Percentiles rank a stretch among this genome's conserved stretches.
phyloP scores from a whole-genome alignment of 2,329 filamentous ascomycete genomes.

The Xylaria sp. region DNA sequence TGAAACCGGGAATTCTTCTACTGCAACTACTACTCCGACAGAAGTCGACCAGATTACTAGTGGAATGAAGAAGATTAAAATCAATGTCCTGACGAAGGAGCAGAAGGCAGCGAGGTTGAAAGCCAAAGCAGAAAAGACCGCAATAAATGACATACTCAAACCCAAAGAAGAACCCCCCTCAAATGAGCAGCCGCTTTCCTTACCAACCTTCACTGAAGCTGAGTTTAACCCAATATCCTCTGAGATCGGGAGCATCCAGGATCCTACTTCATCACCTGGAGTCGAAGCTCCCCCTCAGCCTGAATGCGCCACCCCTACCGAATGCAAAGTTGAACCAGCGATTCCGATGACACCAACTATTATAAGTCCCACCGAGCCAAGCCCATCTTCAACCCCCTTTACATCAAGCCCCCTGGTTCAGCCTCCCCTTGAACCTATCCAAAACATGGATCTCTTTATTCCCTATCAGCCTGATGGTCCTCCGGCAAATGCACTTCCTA shows the following conservation, averaged over 20 bases:
- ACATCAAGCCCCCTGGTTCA: constrained; percentile 49
- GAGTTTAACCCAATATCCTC: neutral
- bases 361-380: constrained; percentile 37
- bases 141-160: neutral
- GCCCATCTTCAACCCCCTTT: constrained; percentile 35
- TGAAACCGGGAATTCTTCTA: constrained; percentile 19
- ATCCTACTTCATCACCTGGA: neutral
- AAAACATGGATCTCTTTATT: constrained; percentile 59
- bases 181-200: constrained; percentile 5
- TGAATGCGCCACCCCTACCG: constrained; percentile 10
- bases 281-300: neutral
- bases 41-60: constrained; percentile 67
- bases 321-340: constrained; percentile 18
- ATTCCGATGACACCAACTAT: constrained; percentile 38
- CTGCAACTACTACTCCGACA: constrained; percentile 40
- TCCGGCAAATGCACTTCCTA: constrained; percentile 52
- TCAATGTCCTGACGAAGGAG: constrained; percentile 69
- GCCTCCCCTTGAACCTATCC: constrained; percentile 30
- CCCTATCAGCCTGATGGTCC: constrained; percentile 68
- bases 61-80: constrained; percentile 72
- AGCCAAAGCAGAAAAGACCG: constrained; percentile 41
- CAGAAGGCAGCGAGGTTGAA: constrained; percentile 66
- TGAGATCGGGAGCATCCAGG: neutral
- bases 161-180: constrained; percentile 13
- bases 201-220: constrained; percentile 7